Percentiles rank a stretch among this genome's conserved stretches.
Conservation (phyloP, 1,284 basidiomycete genomes). For the Gomphus bonarii region DNA sequence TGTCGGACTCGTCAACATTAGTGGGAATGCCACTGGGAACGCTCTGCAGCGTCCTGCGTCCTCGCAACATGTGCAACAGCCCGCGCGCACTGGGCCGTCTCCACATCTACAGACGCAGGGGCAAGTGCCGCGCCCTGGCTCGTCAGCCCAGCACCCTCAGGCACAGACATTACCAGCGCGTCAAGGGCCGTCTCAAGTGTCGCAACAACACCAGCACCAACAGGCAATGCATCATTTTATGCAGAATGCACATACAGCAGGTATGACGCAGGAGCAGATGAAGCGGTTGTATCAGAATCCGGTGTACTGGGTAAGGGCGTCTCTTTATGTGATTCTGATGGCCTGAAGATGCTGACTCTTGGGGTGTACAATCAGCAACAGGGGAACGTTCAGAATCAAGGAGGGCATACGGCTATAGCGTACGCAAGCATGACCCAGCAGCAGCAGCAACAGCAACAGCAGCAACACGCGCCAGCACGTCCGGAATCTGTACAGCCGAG, state of each 20-base stretch:
- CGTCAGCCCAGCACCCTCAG: slow-evolving; percentile 1
- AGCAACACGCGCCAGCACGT: slow-evolving; percentile 2
- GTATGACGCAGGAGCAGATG: slow-evolving; percentile 4
- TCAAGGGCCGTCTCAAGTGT: background rate
- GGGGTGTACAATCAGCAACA: background rate
- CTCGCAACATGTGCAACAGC: background rate
- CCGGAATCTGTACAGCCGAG: slow-evolving; percentile 7
- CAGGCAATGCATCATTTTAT: slow-evolving; percentile 7
- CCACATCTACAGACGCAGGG: background rate
- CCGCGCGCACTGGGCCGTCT: background rate
- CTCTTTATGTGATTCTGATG: background rate
- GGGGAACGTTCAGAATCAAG: slow-evolving; percentile 6
- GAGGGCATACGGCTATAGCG: background rate
- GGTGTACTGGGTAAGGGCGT: slow-evolving; percentile 2
- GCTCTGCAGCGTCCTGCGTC: background rate
- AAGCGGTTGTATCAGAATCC: slow-evolving; percentile 6
- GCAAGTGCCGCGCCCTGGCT: background rate
- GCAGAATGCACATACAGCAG: slow-evolving; percentile 1
- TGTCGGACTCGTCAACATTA: background rate
- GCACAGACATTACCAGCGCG: background rate
- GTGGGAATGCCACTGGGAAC: background rate
- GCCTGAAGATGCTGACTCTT: background rate
- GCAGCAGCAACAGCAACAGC: slow-evolving; percentile 4
- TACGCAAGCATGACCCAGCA: background rate
- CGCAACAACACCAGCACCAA: slow-evolving; percentile 2